Evolutionary conservation across 2,329 filamentous ascomycete genomes (phyloP).

Genomic region (Zopfia rhizophila): DNA sequence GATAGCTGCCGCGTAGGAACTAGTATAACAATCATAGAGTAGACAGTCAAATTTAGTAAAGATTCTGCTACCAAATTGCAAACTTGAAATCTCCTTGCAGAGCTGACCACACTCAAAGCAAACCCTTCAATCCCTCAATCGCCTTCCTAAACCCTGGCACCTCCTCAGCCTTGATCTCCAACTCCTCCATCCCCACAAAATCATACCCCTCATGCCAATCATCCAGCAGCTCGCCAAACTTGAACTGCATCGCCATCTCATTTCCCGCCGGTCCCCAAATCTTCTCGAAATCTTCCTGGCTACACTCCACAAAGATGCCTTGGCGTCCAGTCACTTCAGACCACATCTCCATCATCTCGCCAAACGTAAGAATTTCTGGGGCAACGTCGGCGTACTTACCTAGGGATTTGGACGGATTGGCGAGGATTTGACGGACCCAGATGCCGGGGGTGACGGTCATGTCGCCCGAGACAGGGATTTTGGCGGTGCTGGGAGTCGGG

Average conservation of each 20-base stretch:
- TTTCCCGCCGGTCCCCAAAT: slow-evolving; percentile 26
- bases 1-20: too few species aligned
- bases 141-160: slow-evolving; percentile 16
- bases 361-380: slow-evolving; percentile 20
- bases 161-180: slow-evolving; percentile 26
- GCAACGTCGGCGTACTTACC: slow-evolving; percentile 24
- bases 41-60: too few species aligned
- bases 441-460: slow-evolving; percentile 24
- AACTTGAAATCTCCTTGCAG: too few species aligned
- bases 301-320: slow-evolving; percentile 20
- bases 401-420: slow-evolving; percentile 18
- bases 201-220: slow-evolving; percentile 15
- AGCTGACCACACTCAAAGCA: too few species aligned
- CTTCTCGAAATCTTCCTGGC: slow-evolving; percentile 16
- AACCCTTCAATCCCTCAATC: too few species aligned
- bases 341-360: slow-evolving; percentile 25
- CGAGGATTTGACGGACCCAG: slow-evolving; percentile 32
- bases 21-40: too few species aligned
- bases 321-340: slow-evolving; percentile 28
- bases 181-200: slow-evolving; percentile 22
- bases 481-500: slow-evolving; percentile 18
- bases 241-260: slow-evolving; percentile 26
- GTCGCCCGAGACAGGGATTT: slow-evolving; percentile 26
- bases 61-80: too few species aligned
- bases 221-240: slow-evolving; percentile 22